Percentiles rank a stretch among this genome's conserved stretches.
Evolutionary conservation across 345 rosid genomes (phyloP).

Genomic region (Arabidopsis thaliana): DNA sequence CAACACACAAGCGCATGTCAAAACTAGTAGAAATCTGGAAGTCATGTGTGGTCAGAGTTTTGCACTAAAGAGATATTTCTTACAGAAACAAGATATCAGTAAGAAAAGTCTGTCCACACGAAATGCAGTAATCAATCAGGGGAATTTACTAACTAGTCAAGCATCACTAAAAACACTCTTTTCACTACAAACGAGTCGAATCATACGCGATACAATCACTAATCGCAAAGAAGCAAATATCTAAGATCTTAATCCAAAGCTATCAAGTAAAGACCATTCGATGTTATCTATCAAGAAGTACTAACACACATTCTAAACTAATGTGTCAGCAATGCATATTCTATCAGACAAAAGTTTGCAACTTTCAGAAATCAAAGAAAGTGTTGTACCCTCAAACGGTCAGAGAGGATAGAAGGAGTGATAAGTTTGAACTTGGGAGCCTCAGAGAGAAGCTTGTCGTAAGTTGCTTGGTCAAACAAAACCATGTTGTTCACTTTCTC

Average conservation of each 20-base stretch:
- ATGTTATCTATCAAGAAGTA: conserved; percentile 8
- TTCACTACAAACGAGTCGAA: background rate
- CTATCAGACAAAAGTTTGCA: background rate
- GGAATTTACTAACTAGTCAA: background rate
- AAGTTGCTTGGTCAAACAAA: conserved; percentile 58
- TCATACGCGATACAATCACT: too few relatives aligned
- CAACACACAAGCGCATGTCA: conserved; percentile 1
- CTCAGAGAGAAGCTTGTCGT: conserved; percentile 60
- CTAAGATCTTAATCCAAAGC: background rate
- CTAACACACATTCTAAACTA: background rate
- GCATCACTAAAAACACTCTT: background rate
- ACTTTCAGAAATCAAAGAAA: background rate
- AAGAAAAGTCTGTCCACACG: background rate
- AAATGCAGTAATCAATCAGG: background rate
- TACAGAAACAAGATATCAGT: background rate
- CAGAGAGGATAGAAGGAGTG: conserved; percentile 57
- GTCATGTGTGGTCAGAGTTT: background rate
- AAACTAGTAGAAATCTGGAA: background rate
- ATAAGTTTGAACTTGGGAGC: conserved; percentile 59
- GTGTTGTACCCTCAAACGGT: conserved; percentile 48
- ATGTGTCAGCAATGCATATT: background rate
- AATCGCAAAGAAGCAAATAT: background rate
- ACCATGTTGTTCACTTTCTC: conserved; percentile 74
- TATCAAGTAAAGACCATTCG: background rate
- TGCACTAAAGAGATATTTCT: background rate